These are phyloP conservation scores for Rosa hybrid DNA, from an alignment of 331 rosid genomes.

Conservation along the genomic window DNA sequence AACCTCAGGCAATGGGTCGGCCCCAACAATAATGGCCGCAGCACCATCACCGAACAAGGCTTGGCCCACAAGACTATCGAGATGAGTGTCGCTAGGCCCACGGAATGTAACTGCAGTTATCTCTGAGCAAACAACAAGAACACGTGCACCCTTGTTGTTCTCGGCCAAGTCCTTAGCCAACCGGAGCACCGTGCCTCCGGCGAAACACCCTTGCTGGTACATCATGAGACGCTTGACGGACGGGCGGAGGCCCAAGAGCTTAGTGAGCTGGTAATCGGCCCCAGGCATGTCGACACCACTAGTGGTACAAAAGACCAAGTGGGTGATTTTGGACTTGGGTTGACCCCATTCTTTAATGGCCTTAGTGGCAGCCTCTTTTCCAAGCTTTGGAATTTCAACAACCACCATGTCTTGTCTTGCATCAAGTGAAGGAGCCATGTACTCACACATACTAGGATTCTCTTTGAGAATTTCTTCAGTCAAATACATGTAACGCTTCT, in stretches of 20 bases:
- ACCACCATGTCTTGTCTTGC: conserved; percentile 60
- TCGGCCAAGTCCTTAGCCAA: conserved; percentile 62
- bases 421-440: conserved; percentile 54
- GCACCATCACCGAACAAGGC: conserved; percentile 65
- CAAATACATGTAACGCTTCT: conserved; percentile 56
- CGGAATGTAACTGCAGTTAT: conserved; percentile 60
- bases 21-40: conserved; percentile 45
- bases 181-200: conserved; percentile 66
- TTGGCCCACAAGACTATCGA: conserved; percentile 62
- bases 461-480: conserved; percentile 53
- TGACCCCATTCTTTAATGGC: conserved; percentile 66
- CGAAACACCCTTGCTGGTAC: conserved; percentile 73
- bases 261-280: conserved; percentile 61
- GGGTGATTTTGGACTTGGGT: conserved; percentile 60
- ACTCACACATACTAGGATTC: conserved; percentile 47
- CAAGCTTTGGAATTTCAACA: conserved; percentile 53
- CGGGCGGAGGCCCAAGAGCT: conserved; percentile 57
- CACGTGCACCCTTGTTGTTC: conserved; percentile 58
- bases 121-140: conserved; percentile 62
- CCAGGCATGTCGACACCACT: conserved; percentile 75
- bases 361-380: conserved; percentile 56
- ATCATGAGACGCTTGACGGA: conserved; percentile 61
- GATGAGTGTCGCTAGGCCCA: conserved; percentile 55
- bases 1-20: conserved; percentile 37
- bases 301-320: conserved; percentile 60